Percentiles rank a stretch among this genome's conserved stretches.
These are phyloP conservation scores for Aspergillus funiculosus DNA, from an alignment of 495 filamentous ascomycete species.

Conservation along the genomic window DNA sequence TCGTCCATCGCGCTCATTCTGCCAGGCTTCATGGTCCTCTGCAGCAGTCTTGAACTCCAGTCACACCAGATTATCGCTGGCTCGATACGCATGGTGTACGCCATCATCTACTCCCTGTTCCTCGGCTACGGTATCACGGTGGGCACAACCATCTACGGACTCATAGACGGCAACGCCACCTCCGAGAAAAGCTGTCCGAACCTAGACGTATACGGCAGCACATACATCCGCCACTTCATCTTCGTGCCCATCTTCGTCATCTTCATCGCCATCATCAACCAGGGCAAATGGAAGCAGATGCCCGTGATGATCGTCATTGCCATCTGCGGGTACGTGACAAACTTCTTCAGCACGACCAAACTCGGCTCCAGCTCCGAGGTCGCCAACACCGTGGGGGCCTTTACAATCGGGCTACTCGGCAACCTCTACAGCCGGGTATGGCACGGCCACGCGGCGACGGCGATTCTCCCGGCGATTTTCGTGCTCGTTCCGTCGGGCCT, in stretches of 20 bases:
- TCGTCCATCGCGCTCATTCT: conserved; percentile 89
- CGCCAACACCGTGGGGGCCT: conserved; percentile 77
- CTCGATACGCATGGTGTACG: conserved; percentile 91
- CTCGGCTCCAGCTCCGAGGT: conserved; percentile 75
- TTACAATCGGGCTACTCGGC: conserved; percentile 78
- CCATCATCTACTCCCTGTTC: conserved; percentile 91
- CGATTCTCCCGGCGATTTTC: conserved; percentile 89
- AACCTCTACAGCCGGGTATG: conserved; percentile 80
- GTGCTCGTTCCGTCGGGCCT: conserved; percentile 89
- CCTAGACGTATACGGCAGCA: conserved; percentile 41
- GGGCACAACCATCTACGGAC: conserved; percentile 81
- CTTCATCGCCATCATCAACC: conserved; percentile 80
- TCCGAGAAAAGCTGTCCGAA: conserved; percentile 61
- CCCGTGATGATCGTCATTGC: conserved; percentile 83
- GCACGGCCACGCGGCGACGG: conserved; percentile 79
- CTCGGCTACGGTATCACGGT: conserved; percentile 94
- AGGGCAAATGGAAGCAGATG: conserved; percentile 83
- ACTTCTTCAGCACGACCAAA: conserved; percentile 66
- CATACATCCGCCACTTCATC: conserved; percentile 47
- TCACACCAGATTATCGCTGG: conserved; percentile 82
- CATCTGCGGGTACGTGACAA: conserved; percentile 74
- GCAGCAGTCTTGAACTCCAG: conserved; percentile 81
- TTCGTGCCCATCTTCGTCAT: conserved; percentile 71
- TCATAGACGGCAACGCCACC: conserved; percentile 69
- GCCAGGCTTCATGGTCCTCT: conserved; percentile 80